Conservation (phyloP, 345 rosid species). For the Hevea brasiliensis region DNA sequence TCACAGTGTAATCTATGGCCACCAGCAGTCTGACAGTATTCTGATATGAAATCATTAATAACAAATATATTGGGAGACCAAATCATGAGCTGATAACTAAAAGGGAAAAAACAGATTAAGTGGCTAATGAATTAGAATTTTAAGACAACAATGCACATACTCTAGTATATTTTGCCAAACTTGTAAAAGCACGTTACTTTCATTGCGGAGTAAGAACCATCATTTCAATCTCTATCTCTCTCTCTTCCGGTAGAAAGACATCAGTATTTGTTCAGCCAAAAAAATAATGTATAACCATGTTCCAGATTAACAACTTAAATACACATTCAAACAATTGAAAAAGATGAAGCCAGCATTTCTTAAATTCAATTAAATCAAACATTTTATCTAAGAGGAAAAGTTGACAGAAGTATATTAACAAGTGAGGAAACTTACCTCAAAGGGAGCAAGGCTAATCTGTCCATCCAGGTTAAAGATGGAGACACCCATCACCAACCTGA, state of each 20-base stretch:
- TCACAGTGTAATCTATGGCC: not conserved
- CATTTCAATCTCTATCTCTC: too few species aligned
- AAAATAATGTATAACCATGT: not conserved
- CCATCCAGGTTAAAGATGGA: conserved; percentile 34
- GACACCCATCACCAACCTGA: conserved; percentile 24
- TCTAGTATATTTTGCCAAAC: not conserved
- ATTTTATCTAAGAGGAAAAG: not conserved
- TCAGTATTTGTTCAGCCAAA: too few species aligned
- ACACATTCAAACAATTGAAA: not conserved
- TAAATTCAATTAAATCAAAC: not conserved
- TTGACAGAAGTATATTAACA: not conserved
- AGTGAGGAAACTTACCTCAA: conserved; percentile 21
- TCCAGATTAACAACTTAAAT: not conserved
- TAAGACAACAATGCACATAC: not conserved
- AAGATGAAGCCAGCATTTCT: not conserved
- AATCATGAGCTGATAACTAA: not conserved
- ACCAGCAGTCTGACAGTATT: not conserved
- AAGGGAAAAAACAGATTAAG: not conserved
- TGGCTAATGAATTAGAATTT: not conserved
- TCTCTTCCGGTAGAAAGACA: too few species aligned
- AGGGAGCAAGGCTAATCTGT: conserved; percentile 24
- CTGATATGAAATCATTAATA: not conserved
- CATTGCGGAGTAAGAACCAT: too few species aligned
- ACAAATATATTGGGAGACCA: not conserved
- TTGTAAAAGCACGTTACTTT: not conserved